Conservation (phyloP, 305 asterid species). For the Fraxinus angustifolia region DNA sequence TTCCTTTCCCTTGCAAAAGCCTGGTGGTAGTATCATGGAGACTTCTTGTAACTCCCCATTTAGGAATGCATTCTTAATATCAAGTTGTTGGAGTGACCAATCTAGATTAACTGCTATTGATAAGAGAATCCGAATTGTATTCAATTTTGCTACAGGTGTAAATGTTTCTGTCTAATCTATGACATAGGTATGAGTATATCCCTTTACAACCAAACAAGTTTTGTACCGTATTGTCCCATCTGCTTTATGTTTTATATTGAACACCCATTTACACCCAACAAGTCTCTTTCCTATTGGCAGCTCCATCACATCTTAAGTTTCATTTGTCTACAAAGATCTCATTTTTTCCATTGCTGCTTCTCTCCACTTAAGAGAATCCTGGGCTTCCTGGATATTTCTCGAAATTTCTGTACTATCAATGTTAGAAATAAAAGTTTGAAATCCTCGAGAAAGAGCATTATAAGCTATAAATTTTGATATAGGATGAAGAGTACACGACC, state of each 20-base stretch:
- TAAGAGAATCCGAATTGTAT: neutral
- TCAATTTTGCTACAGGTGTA: neutral
- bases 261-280: neutral
- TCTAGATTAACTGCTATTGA: neutral
- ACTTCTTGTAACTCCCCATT: neutral
- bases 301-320: neutral
- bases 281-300: neutral
- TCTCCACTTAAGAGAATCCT: neutral
- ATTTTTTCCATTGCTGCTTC: neutral
- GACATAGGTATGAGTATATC: neutral
- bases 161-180: neutral
- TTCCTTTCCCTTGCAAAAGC: neutral
- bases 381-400: neutral
- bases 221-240: neutral
- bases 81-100: neutral
- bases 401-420: neutral
- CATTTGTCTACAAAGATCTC: neutral
- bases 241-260: neutral
- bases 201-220: neutral
- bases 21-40: neutral
- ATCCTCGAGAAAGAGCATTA: neutral
- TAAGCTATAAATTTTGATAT: neutral
- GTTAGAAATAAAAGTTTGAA: neutral
- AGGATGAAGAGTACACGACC: neutral
- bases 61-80: neutral